Evolutionary conservation across 2,329 filamentous ascomycete species (phyloP), one percentile per base, ranked within the genome.

Genomic region (Penicillium hordei): DNA sequence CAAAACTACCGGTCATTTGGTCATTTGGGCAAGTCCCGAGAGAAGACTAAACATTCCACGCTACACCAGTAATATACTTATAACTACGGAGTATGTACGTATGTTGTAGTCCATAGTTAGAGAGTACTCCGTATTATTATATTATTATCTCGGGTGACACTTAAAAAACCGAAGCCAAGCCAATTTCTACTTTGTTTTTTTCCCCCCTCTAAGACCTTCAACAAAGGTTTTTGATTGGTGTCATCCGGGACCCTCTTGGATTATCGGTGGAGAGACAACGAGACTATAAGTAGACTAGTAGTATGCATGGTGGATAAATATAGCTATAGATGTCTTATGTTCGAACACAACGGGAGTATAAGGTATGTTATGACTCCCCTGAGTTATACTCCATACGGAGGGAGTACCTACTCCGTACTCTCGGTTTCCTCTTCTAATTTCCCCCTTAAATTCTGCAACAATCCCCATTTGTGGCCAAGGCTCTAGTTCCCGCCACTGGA

Each of bases 231-330:
- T 44, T 52, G 5, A 27, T 39, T 39, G 44, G 44, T 15, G 45
- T 50, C 38, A 43, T 44, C 52, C n/a, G 10, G 10, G 39, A 31
- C 38, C 36, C 19, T 36, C 29, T 55, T 25, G 29, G 53, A 52
- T 52, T 33, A 13, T 51, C 53, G n/a, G 53, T 56, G 48, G 53
- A 56, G 53, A 52, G 53, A 49, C 48, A 56, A 46, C 27, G 8
- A 12, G 19, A 50, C 52, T 55, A 49, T 50, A 42, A 55, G 52
- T 54, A 42, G 52, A 51, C 45, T 55, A 52, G 48, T 40, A 17
- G 6, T 33, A 48, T 48, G 34, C 34, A 34, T 19, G 21, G n/a
- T 38, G n/a, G 42, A 45, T 54, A 54, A 33, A 39, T 36, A 38
- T 31, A 40, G 34, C 13, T 10, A 10, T 10, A 6, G 15, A 42